Conservation (phyloP, 306 rosid genomes). For the Dryas drummondii region DNA sequence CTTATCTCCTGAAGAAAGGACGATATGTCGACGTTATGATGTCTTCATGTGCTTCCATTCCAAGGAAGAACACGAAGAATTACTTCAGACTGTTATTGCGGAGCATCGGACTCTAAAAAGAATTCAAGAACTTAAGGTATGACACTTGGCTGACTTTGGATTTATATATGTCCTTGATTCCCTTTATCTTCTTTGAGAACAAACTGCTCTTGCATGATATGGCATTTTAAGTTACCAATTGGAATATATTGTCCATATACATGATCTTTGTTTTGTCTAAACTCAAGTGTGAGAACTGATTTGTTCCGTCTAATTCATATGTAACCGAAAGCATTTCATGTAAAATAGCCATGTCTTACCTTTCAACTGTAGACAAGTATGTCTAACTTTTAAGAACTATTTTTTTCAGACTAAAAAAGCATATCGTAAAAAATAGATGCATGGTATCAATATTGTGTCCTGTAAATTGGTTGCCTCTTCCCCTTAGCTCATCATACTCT, state of each 20-base stretch:
- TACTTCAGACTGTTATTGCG: slow-evolving; percentile 53
- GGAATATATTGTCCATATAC: not conserved
- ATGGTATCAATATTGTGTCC: not conserved
- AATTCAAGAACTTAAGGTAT: slow-evolving; percentile 85
- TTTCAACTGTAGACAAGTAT: not conserved
- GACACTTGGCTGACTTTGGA: slow-evolving; percentile 24
- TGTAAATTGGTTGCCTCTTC: not conserved
- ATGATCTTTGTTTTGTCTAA: not conserved
- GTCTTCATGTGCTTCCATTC: slow-evolving; percentile 85
- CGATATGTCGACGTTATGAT: slow-evolving; percentile 68
- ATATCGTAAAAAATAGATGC: not conserved
- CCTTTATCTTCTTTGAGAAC: not conserved
- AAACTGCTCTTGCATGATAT: slow-evolving; percentile 6
- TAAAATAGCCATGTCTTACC: not conserved
- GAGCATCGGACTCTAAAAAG: slow-evolving; percentile 70
- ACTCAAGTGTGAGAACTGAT: not conserved
- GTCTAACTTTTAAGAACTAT: too few species aligned
- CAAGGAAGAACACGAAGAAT: slow-evolving; percentile 82
- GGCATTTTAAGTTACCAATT: slow-evolving; percentile 3
- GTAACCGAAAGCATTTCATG: not conserved
- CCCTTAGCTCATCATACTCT: slow-evolving; percentile 1
- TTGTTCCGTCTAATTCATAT: not conserved
- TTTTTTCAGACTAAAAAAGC: too few species aligned
- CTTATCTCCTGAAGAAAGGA: slow-evolving; percentile 70
- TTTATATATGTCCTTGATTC: not conserved